Evolutionary conservation across 1,139 yeast species (phyloP), one percentile per base, ranked within the genome.

Genomic region (Meyerozyma sp.): DNA sequence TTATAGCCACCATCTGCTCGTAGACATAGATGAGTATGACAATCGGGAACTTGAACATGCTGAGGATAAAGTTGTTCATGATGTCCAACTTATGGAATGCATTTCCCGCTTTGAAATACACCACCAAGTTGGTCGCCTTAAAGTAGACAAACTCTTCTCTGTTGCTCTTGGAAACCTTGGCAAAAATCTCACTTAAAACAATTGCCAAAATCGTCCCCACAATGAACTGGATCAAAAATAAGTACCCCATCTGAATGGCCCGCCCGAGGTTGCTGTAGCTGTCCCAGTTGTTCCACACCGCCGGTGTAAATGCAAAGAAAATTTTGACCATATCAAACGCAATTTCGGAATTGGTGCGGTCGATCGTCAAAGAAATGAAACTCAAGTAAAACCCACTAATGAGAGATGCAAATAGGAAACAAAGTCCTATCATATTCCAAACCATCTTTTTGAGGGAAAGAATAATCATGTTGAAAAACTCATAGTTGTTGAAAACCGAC

Each of bases 271-370:
- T 55, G 40, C 79, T 74, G 53, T 74, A 80, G 46, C 68, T 65
- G 39, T 68, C 65, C 84, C 84, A 79, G 48, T 76, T 75, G 42
- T 73, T 68, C 85, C 85, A 81, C 1, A 80, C 84, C 0, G 82
- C 78, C 0, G 84, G 84, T 0, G 84, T 79, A 55, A 77, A 80
- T 1, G 85, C 84, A 55, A 80, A 79, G 49, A 80, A 71, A 6
- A 80, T 68, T 55, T 78, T 77, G 41, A 79, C 59, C 68, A 79
- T 68, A 49, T 76, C 80, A 56, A 73, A 79, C 18, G 81, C 76
- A 28, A 80, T 77, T 36, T 74, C 73, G 28, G 65, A 62, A n/a
- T 75, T 72, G 2, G 77, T 52, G 49, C 71, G 64, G 32, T 68
- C 66, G 23, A 66, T 58, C 6, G 81, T 78, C 49, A 80, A 69